Percentiles rank a stretch among this genome's conserved stretches.
Conservation (phyloP, 495 filamentous ascomycete genomes). For the Eremomyces bilateralis region DNA sequence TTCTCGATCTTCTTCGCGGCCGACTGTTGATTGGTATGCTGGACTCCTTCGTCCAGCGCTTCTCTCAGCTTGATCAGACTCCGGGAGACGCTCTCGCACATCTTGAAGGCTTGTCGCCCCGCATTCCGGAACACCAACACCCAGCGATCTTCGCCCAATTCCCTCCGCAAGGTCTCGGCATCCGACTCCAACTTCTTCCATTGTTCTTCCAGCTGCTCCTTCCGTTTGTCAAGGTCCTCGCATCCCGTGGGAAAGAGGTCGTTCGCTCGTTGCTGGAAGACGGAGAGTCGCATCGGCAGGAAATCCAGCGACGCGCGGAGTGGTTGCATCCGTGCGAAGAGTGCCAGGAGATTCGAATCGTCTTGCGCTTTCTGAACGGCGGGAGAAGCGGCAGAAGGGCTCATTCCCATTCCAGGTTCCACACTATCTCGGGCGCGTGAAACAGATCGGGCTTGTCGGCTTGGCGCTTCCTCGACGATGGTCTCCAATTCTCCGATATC, state of each 20-base stretch:
- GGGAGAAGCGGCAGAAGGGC: conserved; percentile 25
- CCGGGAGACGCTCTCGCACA: conserved; percentile 80
- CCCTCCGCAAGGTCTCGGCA: conserved; percentile 64
- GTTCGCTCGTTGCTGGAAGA: conserved; percentile 59
- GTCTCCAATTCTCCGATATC: conserved; percentile 84
- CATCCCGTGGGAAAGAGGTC: conserved; percentile 69
- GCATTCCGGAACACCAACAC: conserved; percentile 84
- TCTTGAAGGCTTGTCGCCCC: conserved; percentile 76
- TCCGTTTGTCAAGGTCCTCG: conserved; percentile 58
- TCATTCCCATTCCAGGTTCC: conserved; percentile 21
- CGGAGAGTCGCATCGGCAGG: conserved; percentile 81
- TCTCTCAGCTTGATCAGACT: conserved; percentile 68
- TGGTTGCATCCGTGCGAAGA: conserved; percentile 91
- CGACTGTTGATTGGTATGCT: conserved; percentile 40
- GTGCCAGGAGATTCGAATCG: conserved; percentile 55
- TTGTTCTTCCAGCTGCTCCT: conserved; percentile 44
- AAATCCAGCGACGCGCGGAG: conserved; percentile 85
- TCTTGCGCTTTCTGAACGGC: conserved; percentile 36
- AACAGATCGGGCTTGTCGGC: conserved; percentile 32
- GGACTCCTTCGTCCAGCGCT: conserved; percentile 47
- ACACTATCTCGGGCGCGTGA: conserved; percentile 48
- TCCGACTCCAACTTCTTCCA: conserved; percentile 72
- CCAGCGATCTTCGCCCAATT: conserved; percentile 89
- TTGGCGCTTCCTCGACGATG: conserved; percentile 59
- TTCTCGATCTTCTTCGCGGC: conserved; percentile 68